phyloP scores from a whole-genome alignment of 345 rosid species.

The Triadica sebifera region DNA sequence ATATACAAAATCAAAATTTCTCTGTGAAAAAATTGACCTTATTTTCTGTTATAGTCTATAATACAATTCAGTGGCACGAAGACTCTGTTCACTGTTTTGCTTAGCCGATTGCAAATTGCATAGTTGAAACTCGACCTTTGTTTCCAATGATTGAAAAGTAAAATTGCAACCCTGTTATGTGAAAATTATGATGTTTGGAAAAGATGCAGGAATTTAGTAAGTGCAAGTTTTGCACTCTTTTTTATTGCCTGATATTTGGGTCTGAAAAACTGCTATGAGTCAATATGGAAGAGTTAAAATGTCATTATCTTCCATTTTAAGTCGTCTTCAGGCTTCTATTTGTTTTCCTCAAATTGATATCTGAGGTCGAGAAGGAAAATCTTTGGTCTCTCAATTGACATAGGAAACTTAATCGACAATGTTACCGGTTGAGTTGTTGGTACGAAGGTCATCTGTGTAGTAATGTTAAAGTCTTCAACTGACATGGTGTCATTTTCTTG shows the following conservation, averaged over 20 bases:
- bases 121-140: background rate
- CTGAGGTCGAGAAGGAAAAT: background rate
- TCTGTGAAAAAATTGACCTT: slow-evolving; percentile 12
- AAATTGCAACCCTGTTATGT: background rate
- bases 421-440: background rate
- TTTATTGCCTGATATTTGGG: background rate
- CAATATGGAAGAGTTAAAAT: too few species aligned
- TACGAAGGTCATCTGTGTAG: background rate
- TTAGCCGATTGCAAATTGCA: background rate
- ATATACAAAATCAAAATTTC: slow-evolving; percentile 27
- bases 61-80: slow-evolving; percentile 2
- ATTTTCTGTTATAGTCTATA: slow-evolving; percentile 20
- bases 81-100: background rate
- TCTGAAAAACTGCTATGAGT: too few species aligned
- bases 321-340: background rate
- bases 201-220: background rate
- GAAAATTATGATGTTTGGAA: too few species aligned
- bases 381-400: background rate
- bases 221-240: background rate
- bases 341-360: background rate
- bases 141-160: too few species aligned
- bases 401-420: background rate
- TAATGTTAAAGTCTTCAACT: background rate
- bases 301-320: background rate
- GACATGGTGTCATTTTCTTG: slow-evolving; percentile 1